A percentile compares a stretch with the other conserved stretches of the same genome.
Evolutionary conservation across 805 yeast genomes (phyloP).

Genomic region (Trichomonascus vanleenenianus): DNA sequence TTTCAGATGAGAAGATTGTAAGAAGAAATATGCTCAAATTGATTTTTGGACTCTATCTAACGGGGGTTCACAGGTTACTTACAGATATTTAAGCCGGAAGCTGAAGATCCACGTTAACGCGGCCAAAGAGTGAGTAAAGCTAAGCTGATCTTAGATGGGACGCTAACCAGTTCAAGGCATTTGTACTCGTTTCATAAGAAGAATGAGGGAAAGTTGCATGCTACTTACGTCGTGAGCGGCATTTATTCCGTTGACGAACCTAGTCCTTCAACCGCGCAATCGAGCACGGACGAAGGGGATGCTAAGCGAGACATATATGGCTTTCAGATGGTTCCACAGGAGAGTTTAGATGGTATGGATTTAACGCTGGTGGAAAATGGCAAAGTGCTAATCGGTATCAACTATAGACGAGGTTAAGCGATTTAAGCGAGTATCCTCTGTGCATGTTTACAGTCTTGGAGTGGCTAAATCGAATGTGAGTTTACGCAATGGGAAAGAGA

Average conservation of each 20-base stretch:
- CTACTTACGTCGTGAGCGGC: constrained; percentile 12
- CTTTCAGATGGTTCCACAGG: no score
- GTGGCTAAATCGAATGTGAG: no score
- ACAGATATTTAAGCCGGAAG: constrained; percentile 15
- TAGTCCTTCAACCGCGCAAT: neutral
- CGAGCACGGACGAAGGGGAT: neutral
- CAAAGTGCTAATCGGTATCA: neutral
- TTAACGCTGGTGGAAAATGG: neutral
- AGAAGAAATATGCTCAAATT: no score
- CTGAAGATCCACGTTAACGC: constrained; percentile 13
- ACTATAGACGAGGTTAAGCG: constrained; percentile 6
- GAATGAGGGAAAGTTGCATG: constrained; percentile 9
- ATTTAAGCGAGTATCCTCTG: constrained; percentile 5
- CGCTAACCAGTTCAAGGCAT: constrained; percentile 7
- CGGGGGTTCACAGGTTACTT: constrained; percentile 10
- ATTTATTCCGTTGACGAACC: neutral
- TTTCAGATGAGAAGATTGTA: no score
- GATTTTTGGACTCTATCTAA: neutral
- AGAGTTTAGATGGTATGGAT: neutral
- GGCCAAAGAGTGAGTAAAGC: constrained; percentile 14
- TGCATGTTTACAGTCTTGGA: constrained; percentile 14
- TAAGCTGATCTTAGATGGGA: no score
- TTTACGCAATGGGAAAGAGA: no score
- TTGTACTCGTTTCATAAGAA: constrained; percentile 12
- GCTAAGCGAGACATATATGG: no score